phyloP scores from a whole-genome alignment of 176 grass and related monocot genomes.

The Avena insularis region DNA sequence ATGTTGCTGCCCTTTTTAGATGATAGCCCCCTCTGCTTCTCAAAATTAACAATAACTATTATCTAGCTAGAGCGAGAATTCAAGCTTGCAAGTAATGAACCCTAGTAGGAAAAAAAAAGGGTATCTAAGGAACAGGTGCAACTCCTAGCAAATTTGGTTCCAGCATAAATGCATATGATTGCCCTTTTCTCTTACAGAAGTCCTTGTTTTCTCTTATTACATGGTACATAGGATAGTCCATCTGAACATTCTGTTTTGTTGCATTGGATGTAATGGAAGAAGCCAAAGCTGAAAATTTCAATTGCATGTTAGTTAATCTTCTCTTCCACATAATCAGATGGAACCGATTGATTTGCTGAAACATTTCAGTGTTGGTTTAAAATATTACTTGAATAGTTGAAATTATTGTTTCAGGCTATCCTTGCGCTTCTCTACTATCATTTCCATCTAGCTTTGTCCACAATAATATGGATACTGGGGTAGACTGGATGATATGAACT shows the following conservation, averaged over 20 bases:
- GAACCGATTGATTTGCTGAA: neutral
- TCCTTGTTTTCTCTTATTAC: neutral
- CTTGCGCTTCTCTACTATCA: neutral
- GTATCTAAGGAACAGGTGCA: neutral
- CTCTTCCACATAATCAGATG: neutral
- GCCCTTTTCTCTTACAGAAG: neutral
- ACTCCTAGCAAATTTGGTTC: neutral
- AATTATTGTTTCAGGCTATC: neutral
- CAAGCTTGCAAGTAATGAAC: neutral
- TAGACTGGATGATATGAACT: slow-evolving; percentile 14
- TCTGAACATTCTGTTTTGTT: neutral
- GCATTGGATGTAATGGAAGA: slow-evolving; percentile 7
- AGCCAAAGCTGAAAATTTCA: neutral
- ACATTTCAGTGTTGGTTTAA: neutral
- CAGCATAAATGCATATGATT: neutral
- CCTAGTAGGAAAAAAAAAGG: neutral
- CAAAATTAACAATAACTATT: neutral
- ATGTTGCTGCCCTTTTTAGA: neutral
- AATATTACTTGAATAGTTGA: neutral
- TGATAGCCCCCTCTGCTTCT: neutral
- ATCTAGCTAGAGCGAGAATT: neutral
- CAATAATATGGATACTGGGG: neutral
- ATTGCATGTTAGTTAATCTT: neutral
- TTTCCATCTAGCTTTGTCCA: neutral
- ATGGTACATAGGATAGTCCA: neutral